Evolutionary conservation across 371 early-diverging fungal genomes (phyloP).

Genomic region (Mucor sp.): DNA sequence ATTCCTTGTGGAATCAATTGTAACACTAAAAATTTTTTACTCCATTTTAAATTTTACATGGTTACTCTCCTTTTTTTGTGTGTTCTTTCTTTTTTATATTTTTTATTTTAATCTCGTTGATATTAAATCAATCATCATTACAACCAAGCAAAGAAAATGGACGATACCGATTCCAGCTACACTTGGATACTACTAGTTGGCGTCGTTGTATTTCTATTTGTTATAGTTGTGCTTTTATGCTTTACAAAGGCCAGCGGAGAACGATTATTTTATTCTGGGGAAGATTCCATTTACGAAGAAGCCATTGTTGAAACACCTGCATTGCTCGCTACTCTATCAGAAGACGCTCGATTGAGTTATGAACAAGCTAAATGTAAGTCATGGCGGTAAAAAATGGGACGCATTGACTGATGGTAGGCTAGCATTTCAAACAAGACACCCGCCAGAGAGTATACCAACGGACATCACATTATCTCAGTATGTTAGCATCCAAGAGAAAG

Average conservation of each 20-base stretch:
- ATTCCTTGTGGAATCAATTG: constrained; percentile 35
- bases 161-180: constrained; percentile 21
- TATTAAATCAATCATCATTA: neutral
- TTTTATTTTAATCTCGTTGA: constrained; percentile 11
- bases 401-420: neutral
- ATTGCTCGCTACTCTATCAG: constrained; percentile 38
- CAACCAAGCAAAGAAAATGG: constrained; percentile 5
- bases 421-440: constrained; percentile 57
- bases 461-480: constrained; percentile 68
- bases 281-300: constrained; percentile 33
- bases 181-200: constrained; percentile 51
- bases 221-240: constrained; percentile 43
- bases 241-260: constrained; percentile 48
- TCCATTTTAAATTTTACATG: neutral
- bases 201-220: constrained; percentile 48
- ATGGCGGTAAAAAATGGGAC: neutral
- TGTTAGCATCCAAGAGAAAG: constrained; percentile 79
- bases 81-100: constrained; percentile 7
- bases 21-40: constrained; percentile 1
- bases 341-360: constrained; percentile 52
- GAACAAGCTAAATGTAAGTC: constrained; percentile 48
- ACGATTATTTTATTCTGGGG: constrained; percentile 34
- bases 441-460: constrained; percentile 68
- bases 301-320: constrained; percentile 45
- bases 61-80: neutral